Conservation (phyloP, 1,284 basidiomycete genomes). For the Moesziomyces globuligerus region DNA sequence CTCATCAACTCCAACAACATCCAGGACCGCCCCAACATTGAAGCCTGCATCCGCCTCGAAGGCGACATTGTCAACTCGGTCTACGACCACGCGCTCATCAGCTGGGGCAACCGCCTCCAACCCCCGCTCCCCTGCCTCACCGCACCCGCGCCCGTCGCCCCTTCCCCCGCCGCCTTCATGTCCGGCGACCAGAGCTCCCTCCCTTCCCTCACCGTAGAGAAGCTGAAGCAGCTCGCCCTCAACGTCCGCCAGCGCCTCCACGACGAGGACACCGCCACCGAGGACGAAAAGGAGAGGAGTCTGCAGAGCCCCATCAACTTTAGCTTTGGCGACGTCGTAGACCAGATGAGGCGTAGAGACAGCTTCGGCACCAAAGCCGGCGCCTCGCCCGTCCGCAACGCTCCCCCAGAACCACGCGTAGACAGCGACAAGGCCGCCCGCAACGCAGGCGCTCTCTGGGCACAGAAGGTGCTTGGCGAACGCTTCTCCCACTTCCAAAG, state of each 20-base stretch:
- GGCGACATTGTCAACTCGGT: slow-evolving; percentile 78
- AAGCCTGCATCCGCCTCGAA: slow-evolving; percentile 69
- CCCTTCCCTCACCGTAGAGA: slow-evolving; percentile 44
- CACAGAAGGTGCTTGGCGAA: slow-evolving; percentile 59
- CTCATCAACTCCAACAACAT: slow-evolving; percentile 81
- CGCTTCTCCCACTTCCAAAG: slow-evolving; percentile 47
- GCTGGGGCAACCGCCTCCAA: slow-evolving; percentile 74
- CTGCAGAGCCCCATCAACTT: slow-evolving; percentile 40
- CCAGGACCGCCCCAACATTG: slow-evolving; percentile 71
- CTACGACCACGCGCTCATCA: slow-evolving; percentile 79
- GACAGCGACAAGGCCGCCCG: slow-evolving; percentile 56
- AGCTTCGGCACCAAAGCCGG: slow-evolving; percentile 26
- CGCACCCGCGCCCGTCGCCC: slow-evolving; percentile 62
- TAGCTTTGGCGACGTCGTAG: slow-evolving; percentile 59
- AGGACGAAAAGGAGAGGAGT: slow-evolving; percentile 48
- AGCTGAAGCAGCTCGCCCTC: slow-evolving; percentile 45
- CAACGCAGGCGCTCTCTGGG: slow-evolving; percentile 60
- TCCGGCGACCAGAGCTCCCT: slow-evolving; percentile 40
- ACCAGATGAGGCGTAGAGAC: slow-evolving; percentile 48
- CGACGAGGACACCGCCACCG: slow-evolving; percentile 59
- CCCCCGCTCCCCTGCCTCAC: slow-evolving; percentile 74
- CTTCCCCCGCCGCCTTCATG: slow-evolving; percentile 47
- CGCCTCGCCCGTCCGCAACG: slow-evolving; percentile 9
- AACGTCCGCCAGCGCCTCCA: slow-evolving; percentile 49
- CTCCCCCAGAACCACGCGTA: slow-evolving; percentile 14